phyloP scores from a whole-genome alignment of 768 basidiomycete species.

The Mycena sanguinolenta region DNA sequence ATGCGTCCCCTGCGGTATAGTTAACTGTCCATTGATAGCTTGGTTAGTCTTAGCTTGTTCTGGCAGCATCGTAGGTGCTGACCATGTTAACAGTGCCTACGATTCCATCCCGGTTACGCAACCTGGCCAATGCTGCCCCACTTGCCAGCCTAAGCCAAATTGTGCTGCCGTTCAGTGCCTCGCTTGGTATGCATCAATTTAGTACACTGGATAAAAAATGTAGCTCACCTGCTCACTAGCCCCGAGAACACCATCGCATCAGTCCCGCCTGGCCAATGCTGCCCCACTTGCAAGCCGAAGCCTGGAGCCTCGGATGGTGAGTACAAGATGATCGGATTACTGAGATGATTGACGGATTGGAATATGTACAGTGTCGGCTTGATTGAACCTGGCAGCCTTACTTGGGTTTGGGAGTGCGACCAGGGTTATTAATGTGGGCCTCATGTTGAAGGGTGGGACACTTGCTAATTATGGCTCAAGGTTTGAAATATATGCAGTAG shows the following conservation, averaged over 20 bases:
- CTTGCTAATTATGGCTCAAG: too few species aligned
- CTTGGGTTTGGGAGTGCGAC: constrained; percentile 28
- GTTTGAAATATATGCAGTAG: too few species aligned
- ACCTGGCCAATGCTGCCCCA: constrained; percentile 24
- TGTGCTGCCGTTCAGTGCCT: constrained; percentile 24
- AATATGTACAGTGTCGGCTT: constrained; percentile 13
- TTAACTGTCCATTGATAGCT: constrained; percentile 8
- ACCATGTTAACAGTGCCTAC: constrained; percentile 9
- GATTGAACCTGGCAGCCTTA: constrained; percentile 21
- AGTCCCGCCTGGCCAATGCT: constrained; percentile 19
- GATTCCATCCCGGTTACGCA: constrained; percentile 15
- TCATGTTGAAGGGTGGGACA: too few species aligned
- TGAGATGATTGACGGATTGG: constrained; percentile 22
- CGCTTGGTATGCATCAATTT: constrained; percentile 23
- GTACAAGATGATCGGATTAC: too few species aligned
- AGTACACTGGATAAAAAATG: constrained; percentile 8
- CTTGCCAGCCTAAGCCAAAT: constrained; percentile 12
- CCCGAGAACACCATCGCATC: constrained; percentile 14
- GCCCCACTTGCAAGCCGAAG: constrained; percentile 26
- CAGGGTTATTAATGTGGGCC: too few species aligned
- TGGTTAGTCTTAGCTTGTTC: constrained; percentile 21
- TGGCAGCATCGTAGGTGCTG: constrained; percentile 18
- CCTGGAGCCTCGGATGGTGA: constrained; percentile 23
- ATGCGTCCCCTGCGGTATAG: constrained; percentile 19
- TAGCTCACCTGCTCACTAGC: constrained; percentile 22